Conservation (phyloP, 768 basidiomycete genomes). For the Pleurotus eryngii region DNA sequence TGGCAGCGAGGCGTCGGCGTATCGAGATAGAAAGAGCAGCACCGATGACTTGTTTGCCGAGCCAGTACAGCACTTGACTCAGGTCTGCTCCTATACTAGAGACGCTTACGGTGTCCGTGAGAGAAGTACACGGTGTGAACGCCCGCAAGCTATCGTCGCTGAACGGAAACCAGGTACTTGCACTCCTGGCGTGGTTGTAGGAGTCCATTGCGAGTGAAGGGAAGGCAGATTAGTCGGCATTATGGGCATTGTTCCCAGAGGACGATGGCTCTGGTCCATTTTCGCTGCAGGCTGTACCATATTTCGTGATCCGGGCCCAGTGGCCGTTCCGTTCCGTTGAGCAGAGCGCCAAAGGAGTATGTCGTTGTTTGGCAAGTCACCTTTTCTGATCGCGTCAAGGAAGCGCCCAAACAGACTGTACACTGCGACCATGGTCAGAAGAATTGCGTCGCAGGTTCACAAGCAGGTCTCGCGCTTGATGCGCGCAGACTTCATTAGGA, state of each 20-base stretch:
- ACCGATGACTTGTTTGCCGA: neutral
- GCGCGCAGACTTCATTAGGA: constrained; percentile 55
- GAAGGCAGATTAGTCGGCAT: no score
- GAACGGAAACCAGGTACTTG: neutral
- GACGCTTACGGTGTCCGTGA: neutral
- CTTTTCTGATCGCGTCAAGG: neutral
- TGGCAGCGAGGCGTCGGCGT: neutral
- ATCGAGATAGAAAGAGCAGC: neutral
- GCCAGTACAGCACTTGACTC: neutral
- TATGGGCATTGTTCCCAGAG: no score
- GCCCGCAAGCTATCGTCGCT: neutral
- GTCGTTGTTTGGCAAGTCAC: neutral
- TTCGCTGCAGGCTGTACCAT: no score
- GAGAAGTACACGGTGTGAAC: neutral
- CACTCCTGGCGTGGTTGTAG: no score
- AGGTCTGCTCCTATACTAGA: neutral
- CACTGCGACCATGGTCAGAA: constrained; percentile 56
- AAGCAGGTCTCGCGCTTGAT: constrained; percentile 81
- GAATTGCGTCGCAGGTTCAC: constrained; percentile 86
- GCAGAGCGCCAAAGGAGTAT: neutral
- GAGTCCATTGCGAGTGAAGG: no score
- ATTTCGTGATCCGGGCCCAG: no score
- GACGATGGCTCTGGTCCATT: no score
- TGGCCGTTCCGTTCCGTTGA: no score
- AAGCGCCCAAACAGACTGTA: neutral